phyloP scores from a whole-genome alignment of 2,329 filamentous ascomycete genomes.

The Huntiella abstrusa region DNA sequence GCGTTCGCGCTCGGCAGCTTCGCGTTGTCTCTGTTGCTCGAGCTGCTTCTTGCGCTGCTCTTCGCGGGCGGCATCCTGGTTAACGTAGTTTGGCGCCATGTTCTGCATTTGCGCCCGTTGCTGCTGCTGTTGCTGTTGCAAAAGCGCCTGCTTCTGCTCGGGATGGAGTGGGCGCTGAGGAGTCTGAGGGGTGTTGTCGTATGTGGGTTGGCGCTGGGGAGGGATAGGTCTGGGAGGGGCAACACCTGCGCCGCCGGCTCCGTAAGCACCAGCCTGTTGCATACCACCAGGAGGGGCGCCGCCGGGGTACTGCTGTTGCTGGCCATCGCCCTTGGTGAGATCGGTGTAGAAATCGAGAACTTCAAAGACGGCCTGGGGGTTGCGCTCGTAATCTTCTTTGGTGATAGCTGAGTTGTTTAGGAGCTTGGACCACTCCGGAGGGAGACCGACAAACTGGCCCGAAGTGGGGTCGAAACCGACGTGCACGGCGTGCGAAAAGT shows the following conservation, averaged over 20 bases:
- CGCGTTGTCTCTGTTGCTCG: constrained; percentile 37
- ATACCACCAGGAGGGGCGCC: constrained; percentile 45
- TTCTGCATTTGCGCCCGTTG: constrained; percentile 40
- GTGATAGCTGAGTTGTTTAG: constrained; percentile 93
- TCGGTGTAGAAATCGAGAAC: constrained; percentile 74
- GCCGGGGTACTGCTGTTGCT: constrained; percentile 40
- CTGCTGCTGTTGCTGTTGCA: constrained; percentile 27
- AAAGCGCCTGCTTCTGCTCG: constrained; percentile 17
- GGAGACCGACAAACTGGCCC: constrained; percentile 84
- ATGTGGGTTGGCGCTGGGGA: constrained; percentile 24
- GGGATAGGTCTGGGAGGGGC: constrained; percentile 44
- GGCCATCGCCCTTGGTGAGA: constrained; percentile 56
- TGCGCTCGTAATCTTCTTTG: constrained; percentile 95
- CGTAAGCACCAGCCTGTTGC: constrained; percentile 46
- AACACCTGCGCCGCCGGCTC: constrained; percentile 35
- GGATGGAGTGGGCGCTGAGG: constrained; percentile 6
- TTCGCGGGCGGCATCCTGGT: constrained; percentile 31
- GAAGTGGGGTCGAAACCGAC: constrained; percentile 93
- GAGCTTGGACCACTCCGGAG: constrained; percentile 91
- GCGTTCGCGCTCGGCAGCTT: constrained; percentile 46
- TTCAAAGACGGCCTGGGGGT: constrained; percentile 70
- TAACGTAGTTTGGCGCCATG: constrained; percentile 34
- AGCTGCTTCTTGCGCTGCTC: constrained; percentile 43
- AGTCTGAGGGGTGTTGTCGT: constrained; percentile 5
- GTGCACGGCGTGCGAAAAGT: constrained; percentile 92